Base-by-base conservation (phyloP, 345 rosid genomes). In the Odontarrhena argentea region DNA sequence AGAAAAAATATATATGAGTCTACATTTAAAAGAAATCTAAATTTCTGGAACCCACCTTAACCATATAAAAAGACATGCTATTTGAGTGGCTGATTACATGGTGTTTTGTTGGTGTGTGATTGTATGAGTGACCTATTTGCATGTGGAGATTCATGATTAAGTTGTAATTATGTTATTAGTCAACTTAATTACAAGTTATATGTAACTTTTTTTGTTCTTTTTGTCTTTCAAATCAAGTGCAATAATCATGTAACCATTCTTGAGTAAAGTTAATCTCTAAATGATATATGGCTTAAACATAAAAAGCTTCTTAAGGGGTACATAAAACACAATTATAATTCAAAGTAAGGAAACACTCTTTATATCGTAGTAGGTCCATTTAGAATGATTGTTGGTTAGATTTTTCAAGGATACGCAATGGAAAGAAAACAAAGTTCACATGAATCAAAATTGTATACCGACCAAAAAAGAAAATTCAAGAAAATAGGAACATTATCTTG, bases 91-190 rank as follows among this genome's bases (percentile, higher is more conserved):
- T 65, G 25, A 3, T 9, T 62, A 12, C 44, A 32, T 61, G 60
- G 60, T 58, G 69, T 15, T 57, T 63, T 56, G 9, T 37, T 54
- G 43, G 45, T 55, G 52, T 52, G 63, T 36, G 14, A 24, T 62
- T 53, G 67, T 62, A 41, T 13, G 48, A 63, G 22, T 22, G 49
- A n/a, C 65, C 22, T 9, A 49, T 65, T 57, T 65, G 66, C 76
- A 58, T 57, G 76, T 72, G 76, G 10, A 58, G 55, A 57, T 40
- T 47, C 60, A 65, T 73, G 41, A 65, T 73, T 57, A 56, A 15
- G 10, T 49, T 48, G 30, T 57, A 41, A 65, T 14, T 24, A 65
- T 34, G 50, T 57, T 10, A 32, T 34, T 70, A 32, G 46, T 28
- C 41, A 26, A 8, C 9, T 50, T 60, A 18, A 25, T 36, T 53